Percentiles rank a stretch among this genome's conserved stretches.
These are phyloP conservation scores for Colletotrichum siamense DNA, from an alignment of 2,329 filamentous ascomycete species.

Conservation along the genomic window DNA sequence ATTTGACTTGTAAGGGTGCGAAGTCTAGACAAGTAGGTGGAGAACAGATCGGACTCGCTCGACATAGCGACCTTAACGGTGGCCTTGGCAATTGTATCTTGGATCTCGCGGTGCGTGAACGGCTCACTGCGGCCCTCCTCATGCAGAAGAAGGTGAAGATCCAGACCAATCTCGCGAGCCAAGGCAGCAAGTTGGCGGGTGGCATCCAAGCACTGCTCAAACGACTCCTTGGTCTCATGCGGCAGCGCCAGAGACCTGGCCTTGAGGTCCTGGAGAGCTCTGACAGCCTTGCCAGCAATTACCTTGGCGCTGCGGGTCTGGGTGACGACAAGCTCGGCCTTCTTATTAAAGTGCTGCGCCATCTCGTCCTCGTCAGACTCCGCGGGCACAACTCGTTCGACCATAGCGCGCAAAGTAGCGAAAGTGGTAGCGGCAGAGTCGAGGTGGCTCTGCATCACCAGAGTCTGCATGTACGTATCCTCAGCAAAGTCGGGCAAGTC, in stretches of 20 bases:
- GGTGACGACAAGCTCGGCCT: constrained; percentile 73
- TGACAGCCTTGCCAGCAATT: constrained; percentile 77
- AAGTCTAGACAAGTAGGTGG: constrained; percentile 70
- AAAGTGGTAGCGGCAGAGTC: constrained; percentile 78
- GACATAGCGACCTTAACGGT: constrained; percentile 56
- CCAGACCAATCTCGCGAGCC: constrained; percentile 69
- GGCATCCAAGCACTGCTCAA: constrained; percentile 71
- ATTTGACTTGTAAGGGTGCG: constrained; percentile 69
- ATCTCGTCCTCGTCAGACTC: constrained; percentile 69
- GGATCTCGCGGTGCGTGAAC: constrained; percentile 70
- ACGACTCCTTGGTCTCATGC: constrained; percentile 69
- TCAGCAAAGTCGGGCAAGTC: constrained; percentile 78
- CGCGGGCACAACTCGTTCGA: constrained; percentile 67
- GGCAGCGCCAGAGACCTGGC: constrained; percentile 76
- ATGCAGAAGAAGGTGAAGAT: constrained; percentile 69
- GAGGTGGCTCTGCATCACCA: constrained; percentile 80
- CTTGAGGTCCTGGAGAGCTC: constrained; percentile 79
- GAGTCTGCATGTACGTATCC: constrained; percentile 77
- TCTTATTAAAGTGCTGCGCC: constrained; percentile 70
- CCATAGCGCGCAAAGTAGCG: constrained; percentile 65
- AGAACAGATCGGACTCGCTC: constrained; percentile 72
- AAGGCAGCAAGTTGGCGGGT: constrained; percentile 71
- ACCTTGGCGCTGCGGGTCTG: constrained; percentile 86
- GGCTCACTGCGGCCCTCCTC: constrained; percentile 76
- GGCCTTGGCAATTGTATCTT: constrained; percentile 65